Evolutionary conservation across 108 stramenopile species (phyloP), one percentile per base, ranked within the genome.

Genomic region (Discostella pseudostelligera): DNA sequence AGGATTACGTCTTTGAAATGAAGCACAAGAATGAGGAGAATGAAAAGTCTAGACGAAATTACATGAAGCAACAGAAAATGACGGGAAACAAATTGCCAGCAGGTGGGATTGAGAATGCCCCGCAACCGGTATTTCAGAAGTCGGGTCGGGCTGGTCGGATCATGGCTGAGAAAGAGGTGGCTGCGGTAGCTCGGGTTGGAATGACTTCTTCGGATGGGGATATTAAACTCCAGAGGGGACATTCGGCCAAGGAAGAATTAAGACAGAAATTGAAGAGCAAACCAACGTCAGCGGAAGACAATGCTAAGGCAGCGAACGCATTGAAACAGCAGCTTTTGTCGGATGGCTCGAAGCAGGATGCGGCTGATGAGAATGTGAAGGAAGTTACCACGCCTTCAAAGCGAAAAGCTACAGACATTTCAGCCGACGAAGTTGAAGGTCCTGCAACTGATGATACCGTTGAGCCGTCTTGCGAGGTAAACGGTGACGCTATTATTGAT

Each of bases 1-100:
- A 99, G 82, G 98, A 99, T 69, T 82, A 96, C 58, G 95, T 97
- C 9, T 99, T 98, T 67, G 65, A 68, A 47, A 91, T 96, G 84
- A 90, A 94, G 51, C 90, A 96, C 57, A 81, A 78, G n/a, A 88
- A 87, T 44, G 95, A 97, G 69, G 63, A 79, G 59, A 74, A 78
- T 40, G 84, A 93, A 8, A 76, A 93, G 63, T 35, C 67, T 49
- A 62, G 86, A n/a, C 76, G 65, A 25, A 69, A 81, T 51, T 56
- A 83, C 53, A 40, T 65, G 24, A 82, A 82, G 56, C 61, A 65
- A 51, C 65, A 40, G 59, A 77, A 42, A 36, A 59, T 44, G 25
- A 61, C 39, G 77, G 79, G 72, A 21, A 78, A 58, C 56, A 86
- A 72, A 76, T 55, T 72, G 79, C 85, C 40, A 22, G 57, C 67